Conservation (phyloP, 495 filamentous ascomycete genomes). For the Acidiella bohemica region DNA sequence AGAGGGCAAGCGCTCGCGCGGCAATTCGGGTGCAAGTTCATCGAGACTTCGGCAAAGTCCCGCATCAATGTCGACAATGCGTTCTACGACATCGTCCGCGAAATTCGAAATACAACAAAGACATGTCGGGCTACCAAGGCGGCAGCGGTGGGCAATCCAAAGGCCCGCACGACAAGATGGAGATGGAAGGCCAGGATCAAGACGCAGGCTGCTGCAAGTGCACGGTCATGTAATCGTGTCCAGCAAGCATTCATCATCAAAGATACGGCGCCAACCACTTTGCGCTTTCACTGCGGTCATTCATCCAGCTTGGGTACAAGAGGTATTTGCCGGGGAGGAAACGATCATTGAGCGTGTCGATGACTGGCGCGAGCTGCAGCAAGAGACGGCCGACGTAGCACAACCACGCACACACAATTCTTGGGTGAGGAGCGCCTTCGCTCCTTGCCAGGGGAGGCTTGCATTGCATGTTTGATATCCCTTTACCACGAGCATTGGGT, state of each 20-base stretch:
- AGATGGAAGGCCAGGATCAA: conserved; percentile 54
- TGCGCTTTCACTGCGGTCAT: too few species aligned
- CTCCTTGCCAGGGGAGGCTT: too few species aligned
- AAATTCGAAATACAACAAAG: conserved; percentile 94
- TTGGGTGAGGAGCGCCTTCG: too few species aligned
- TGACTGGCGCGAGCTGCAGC: too few species aligned
- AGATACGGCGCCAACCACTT: too few species aligned
- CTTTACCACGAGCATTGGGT: conserved; percentile 5
- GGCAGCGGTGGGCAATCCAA: conserved; percentile 42
- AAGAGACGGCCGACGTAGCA: too few species aligned
- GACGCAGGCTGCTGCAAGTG: conserved; percentile 81
- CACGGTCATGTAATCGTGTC: conserved; percentile 85
- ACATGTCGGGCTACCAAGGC: conserved; percentile 76
- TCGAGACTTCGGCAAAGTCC: conserved; percentile 97
- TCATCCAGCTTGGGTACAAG: too few species aligned
- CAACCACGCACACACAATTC: too few species aligned
- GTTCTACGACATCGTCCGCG: conserved; percentile 94
- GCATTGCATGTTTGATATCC: conserved; percentile 7
- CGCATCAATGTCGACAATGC: conserved; percentile 96
- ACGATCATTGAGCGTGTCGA: conserved; percentile 1
- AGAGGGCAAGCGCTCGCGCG: conserved; percentile 84
- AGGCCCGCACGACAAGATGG: conserved; percentile 57
- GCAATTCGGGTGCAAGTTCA: conserved; percentile 89
- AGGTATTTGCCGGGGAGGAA: too few species aligned
- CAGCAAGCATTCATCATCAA: too few species aligned